Evolutionary conservation across 1,284 basidiomycete genomes (phyloP).

Genomic region (Exobasidium rhododendri): DNA sequence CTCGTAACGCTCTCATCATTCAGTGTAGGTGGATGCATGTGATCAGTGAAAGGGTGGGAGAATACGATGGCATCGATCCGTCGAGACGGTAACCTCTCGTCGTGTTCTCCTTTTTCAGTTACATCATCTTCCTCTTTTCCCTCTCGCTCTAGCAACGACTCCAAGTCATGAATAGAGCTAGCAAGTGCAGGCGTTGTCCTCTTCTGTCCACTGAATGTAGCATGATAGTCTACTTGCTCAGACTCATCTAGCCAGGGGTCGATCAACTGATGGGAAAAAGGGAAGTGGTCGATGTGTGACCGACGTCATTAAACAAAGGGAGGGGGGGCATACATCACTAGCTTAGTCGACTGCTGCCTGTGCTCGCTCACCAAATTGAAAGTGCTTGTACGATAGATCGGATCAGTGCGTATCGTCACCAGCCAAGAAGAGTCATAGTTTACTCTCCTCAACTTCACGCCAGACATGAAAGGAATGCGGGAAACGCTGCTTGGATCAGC

Average conservation of each 20-base stretch:
- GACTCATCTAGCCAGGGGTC: constrained; percentile 18
- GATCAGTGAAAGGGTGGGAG: constrained; percentile 21
- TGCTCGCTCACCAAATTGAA: constrained; percentile 16
- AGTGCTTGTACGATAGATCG: not conserved
- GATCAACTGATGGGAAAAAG: constrained; percentile 9
- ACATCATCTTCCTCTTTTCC: constrained; percentile 5
- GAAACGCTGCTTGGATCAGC: no score
- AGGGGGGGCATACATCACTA: not conserved
- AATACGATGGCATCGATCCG: constrained; percentile 17
- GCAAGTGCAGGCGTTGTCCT: constrained; percentile 12
- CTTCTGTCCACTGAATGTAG: constrained; percentile 15
- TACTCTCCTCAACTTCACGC: constrained; percentile 9
- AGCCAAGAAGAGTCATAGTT: constrained; percentile 20
- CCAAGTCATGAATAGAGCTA: constrained; percentile 1
- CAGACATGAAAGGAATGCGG: not conserved
- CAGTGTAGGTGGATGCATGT: constrained; percentile 18
- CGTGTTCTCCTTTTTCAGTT: not conserved
- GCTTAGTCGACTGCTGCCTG: not conserved
- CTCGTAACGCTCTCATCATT: not conserved
- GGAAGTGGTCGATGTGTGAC: not conserved
- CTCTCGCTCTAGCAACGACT: constrained; percentile 8
- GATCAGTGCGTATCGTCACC: constrained; percentile 9
- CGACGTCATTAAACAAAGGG: not conserved
- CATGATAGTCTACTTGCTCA: constrained; percentile 16
- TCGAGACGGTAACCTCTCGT: not conserved